Evolutionary conservation across 176 grass and related monocot genomes (phyloP).

Genomic region (Oryza punctata): DNA sequence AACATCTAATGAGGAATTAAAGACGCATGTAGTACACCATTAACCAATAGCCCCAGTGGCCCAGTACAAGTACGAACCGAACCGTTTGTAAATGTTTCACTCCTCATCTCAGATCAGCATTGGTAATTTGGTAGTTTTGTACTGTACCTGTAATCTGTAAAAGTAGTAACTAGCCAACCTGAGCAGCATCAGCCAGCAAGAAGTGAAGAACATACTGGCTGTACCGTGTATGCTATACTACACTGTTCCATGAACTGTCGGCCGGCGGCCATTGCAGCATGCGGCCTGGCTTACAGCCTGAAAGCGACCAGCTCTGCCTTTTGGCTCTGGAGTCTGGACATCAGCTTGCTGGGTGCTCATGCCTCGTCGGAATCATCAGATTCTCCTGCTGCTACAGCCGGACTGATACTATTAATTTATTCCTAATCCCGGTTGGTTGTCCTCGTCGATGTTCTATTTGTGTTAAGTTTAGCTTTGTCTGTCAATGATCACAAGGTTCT

Average conservation of each 20-base stretch:
- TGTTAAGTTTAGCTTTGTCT: neutral
- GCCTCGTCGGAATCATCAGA: conserved; percentile 37
- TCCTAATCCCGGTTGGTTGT: conserved; percentile 16
- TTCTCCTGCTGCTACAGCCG: neutral
- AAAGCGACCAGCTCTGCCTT: conserved; percentile 27
- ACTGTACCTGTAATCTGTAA: neutral
- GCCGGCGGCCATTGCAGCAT: conserved; percentile 4
- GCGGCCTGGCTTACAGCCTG: conserved; percentile 28
- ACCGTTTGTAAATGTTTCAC: neutral
- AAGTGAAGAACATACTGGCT: conserved; percentile 7
- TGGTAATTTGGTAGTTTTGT: neutral
- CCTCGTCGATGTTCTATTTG: neutral
- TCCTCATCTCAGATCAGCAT: neutral
- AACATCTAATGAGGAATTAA: conserved; percentile 34
- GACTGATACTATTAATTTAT: conserved; percentile 17
- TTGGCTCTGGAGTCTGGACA: conserved; percentile 6
- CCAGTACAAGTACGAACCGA: neutral
- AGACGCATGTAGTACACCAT: conserved; percentile 26
- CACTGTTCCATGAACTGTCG: conserved; percentile 10
- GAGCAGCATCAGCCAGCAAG: neutral
- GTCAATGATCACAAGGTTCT: neutral
- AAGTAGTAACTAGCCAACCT: neutral
- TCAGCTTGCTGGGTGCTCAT: conserved; percentile 29
- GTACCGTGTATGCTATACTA: neutral
- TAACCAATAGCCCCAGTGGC: neutral